Evolutionary conservation across 352 stramenopile genomes (phyloP), one percentile per base, ranked within the genome.

Genomic region (Phytophthora pini): DNA sequence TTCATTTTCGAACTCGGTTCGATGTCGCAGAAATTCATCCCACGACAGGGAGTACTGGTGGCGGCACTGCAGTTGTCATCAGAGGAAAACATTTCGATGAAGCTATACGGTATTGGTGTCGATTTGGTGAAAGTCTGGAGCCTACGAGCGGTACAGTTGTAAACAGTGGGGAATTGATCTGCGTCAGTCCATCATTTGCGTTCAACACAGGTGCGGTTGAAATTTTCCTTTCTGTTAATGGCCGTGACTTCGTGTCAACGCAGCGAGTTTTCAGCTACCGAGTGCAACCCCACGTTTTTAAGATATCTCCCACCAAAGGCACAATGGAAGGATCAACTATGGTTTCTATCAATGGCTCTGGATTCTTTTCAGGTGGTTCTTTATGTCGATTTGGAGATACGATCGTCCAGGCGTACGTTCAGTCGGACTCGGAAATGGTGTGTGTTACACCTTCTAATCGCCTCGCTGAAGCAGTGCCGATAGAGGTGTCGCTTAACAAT

Each of bases 401-500:
- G 0, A 47, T 76, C 43, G 79, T 82, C 1, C 63, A 74, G 22
- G 84, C 75, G 10, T 64, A 74, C 5, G 74, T 84, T 2, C n/a
- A 72, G 1, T 88, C 82, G 2, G 20, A 61, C 12, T 70, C 50
- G 0, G 68, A 80, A 34, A 10, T 92, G 13, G n/a, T 60, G 4
- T 93, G 82, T 40, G 50, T 80, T 6, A 31, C 84, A 22, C 84
- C 84, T 8, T 11, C 31, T 2, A 80, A 65, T 52, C 26, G 36
- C 1, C 77, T 57, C 44, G 72, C 76, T 7, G 73, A 86, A 48
- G 44, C 34, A 17, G 71, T 89, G 1, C 3, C 38, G 4, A 58
- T 98, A 4, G 80, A 91, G 34, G 65, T 98, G 15, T 96, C 80
- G 1, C 73, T 94, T 17, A 98, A 98, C 62, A 73, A 91, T 56